A percentile compares a stretch with the other conserved stretches of the same genome.
Evolutionary conservation across 192 early-diverging fungal genomes (phyloP).

Genomic region (Podila horticola): DNA sequence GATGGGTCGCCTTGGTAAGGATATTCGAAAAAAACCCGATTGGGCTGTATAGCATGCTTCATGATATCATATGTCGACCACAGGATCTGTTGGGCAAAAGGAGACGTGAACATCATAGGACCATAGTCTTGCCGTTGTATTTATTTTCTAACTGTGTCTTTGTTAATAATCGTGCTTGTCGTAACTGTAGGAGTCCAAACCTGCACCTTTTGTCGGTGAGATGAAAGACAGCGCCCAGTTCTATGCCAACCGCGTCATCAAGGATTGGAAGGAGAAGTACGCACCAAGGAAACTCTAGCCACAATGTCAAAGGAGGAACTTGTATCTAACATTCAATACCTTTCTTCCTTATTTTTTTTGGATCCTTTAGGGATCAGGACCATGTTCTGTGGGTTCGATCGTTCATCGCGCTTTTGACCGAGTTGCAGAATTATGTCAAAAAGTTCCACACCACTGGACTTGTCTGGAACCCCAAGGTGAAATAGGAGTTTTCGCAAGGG

Average conservation of each 20-base stretch:
- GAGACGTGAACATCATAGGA: too few relatives aligned
- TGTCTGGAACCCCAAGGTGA: conserved; percentile 86
- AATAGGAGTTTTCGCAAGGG: neutral
- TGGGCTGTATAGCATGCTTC: neutral
- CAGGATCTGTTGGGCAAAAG: too few relatives aligned
- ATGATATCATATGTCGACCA: neutral
- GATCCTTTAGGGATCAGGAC: conserved; percentile 66
- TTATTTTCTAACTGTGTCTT: neutral
- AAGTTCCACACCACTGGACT: conserved; percentile 89
- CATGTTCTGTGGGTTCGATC: conserved; percentile 90
- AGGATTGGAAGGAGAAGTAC: conserved; percentile 90
- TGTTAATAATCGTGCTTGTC: neutral
- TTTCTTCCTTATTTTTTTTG: too few relatives aligned
- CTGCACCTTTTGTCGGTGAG: conserved; percentile 88
- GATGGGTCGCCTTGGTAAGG: conserved; percentile 88
- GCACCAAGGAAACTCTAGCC: conserved; percentile 3
- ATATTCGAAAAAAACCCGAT: neutral
- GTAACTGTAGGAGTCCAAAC: conserved; percentile 75
- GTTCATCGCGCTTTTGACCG: conserved; percentile 74
- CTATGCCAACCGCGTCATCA: conserved; percentile 90
- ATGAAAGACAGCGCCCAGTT: conserved; percentile 94
- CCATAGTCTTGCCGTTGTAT: neutral
- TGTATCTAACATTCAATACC: too few relatives aligned
- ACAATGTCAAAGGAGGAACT: neutral
- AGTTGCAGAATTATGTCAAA: conserved; percentile 89